Percentiles rank a stretch among this genome's conserved stretches.
Conservation (phyloP, 768 basidiomycete species). For the Leccinum longicurvipes region DNA sequence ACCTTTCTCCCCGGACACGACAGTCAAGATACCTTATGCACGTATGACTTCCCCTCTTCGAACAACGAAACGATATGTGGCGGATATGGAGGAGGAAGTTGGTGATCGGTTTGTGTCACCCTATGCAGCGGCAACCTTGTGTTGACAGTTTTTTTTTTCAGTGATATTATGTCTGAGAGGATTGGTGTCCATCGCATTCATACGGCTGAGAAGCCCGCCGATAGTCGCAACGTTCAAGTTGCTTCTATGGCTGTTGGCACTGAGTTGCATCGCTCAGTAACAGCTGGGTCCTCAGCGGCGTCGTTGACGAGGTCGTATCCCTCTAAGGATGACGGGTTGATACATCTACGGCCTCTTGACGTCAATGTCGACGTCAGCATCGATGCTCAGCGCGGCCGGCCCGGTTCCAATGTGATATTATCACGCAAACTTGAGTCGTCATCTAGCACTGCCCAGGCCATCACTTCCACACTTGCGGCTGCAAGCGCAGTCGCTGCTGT, state of each 20-base stretch:
- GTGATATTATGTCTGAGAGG: not conserved
- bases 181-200: not conserved
- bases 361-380: not conserved
- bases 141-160: conserved; percentile 6
- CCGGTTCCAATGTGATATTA: not conserved
- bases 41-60: not conserved
- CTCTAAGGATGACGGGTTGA: not conserved
- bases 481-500: not conserved
- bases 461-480: not conserved
- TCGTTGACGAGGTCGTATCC: not conserved
- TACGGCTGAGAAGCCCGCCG: not conserved
- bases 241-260: not conserved
- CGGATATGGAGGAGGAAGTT: not conserved
- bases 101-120: conserved; percentile 9
- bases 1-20: not conserved
- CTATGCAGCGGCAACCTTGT: not conserved
- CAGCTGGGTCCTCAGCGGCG: not conserved
- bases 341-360: not conserved
- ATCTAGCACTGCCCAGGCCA: not conserved
- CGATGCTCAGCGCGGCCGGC: not conserved
- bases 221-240: not conserved
- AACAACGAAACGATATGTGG: not conserved
- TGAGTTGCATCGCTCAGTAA: not conserved
- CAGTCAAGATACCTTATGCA: not conserved
- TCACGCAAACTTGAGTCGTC: not conserved